Evolutionary conservation across 768 basidiomycete genomes (phyloP), one percentile per base, ranked within the genome.

Genomic region (Lactarius akahatsu): DNA sequence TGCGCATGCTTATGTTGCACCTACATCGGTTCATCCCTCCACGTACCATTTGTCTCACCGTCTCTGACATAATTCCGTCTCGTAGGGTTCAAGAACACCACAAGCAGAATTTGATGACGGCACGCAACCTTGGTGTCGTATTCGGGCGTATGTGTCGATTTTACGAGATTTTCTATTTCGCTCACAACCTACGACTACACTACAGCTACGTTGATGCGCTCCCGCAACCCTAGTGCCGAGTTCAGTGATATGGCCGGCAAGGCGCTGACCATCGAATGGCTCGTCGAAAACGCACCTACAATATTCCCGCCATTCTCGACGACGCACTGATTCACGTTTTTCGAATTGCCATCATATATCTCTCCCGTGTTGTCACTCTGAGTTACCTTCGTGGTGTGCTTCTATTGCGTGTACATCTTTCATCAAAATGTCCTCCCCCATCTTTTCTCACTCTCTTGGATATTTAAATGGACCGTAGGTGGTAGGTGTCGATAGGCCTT

Each of bases 231-330:
- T 4, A 82, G 83, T 32, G 86, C 92, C 20, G 97, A 98, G 78
- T 98, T 98, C 79, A 90, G 88, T 72, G 96, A 99, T 76, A 98
- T 98, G 92, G 96, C 93, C 9, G 93, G 94, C 61, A 98, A 96
- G 77, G 93, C 96, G 7, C 83, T 95, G 65, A 86, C 90, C 72
- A 82, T 99, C 59, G 94, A 97, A 76, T 97, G 95, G 91, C 85
- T 98, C 70, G 87, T 98, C 67, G 95, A 98, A 74, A 90, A 96
- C 73, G 92, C 92, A 15, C 83, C 81, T 47, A 75, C 76, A 30
- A 78, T 91, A 71, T 84, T 84, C 71, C 67, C 68, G 20, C 56
- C 62, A 61, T 13, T 66, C 45, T 59, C 70, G 34, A 65, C 34
- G 10, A 30, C 52, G 11, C 57, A 30, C 61, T 69, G 59, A 63